Conservation (phyloP, 2,329 filamentous ascomycete genomes). For the Aspergillus brasiliensis region DNA sequence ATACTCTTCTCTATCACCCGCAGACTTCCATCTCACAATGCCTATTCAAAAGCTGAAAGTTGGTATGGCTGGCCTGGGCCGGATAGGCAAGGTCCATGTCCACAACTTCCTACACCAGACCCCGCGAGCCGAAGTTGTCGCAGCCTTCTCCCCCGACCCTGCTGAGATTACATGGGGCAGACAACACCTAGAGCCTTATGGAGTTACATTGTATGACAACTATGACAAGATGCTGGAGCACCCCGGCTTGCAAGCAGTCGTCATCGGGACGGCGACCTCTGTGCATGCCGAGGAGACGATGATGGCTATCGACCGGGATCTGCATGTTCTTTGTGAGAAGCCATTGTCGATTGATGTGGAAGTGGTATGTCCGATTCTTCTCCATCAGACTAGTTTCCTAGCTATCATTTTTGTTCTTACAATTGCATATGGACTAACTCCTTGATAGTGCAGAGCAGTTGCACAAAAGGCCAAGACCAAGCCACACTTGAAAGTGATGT, state of each 20-base stretch:
- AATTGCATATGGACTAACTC: not conserved
- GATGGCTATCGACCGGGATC: slow-evolving; percentile 54
- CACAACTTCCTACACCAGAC: slow-evolving; percentile 49
- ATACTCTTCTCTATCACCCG: not conserved
- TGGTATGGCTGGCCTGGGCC: slow-evolving; percentile 51
- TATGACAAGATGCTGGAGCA: slow-evolving; percentile 59
- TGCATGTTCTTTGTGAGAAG: slow-evolving; percentile 60
- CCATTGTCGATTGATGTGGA: slow-evolving; percentile 57
- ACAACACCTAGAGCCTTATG: slow-evolving; percentile 52
- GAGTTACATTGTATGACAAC: slow-evolving; percentile 54
- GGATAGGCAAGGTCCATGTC: slow-evolving; percentile 52
- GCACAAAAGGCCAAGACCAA: slow-evolving; percentile 57
- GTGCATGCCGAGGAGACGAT: slow-evolving; percentile 59
- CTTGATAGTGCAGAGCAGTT: slow-evolving; percentile 57
- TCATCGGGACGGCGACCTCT: slow-evolving; percentile 56
- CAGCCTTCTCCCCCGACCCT: slow-evolving; percentile 48
- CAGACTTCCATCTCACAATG: slow-evolving; percentile 15
- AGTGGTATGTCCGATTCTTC: slow-evolving; percentile 47
- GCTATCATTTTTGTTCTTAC: no score
- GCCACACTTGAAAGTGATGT: slow-evolving; percentile 65
- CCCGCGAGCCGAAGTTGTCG: slow-evolving; percentile 51
- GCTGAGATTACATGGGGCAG: slow-evolving; percentile 52
- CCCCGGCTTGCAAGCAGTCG: slow-evolving; percentile 55
- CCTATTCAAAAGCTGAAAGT: slow-evolving; percentile 41
- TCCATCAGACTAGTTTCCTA: not conserved